A percentile compares a stretch with the other conserved stretches of the same genome.
phyloP scores from a whole-genome alignment of 2,329 filamentous ascomycete species.

The Monilinia aucupariae region DNA sequence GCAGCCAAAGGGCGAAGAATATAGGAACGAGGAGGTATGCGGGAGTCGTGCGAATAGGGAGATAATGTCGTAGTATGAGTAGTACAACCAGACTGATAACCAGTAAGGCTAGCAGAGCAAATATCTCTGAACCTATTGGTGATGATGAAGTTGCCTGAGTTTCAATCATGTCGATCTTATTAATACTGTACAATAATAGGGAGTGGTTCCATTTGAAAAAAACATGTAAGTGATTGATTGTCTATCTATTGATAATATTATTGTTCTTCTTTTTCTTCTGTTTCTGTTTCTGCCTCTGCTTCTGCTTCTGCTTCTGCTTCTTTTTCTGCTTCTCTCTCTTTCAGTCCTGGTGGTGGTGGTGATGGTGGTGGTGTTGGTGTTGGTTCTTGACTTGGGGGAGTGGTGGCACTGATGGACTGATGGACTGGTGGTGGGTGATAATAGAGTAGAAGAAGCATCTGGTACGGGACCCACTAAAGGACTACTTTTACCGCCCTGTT shows the following conservation, averaged over 20 bases:
- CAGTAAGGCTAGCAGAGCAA: conserved; percentile 67
- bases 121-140: conserved; percentile 73
- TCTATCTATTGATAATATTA: not conserved
- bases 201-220: conserved; percentile 6
- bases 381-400: too few relatives aligned
- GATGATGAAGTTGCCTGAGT: conserved; percentile 50
- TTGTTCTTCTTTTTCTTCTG: too few relatives aligned
- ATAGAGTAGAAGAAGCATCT: not conserved
- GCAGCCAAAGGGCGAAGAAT: conserved; percentile 91
- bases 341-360: not conserved
- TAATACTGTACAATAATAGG: not conserved
- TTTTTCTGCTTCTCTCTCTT: too few relatives aligned
- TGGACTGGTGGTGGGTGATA: too few relatives aligned
- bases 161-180: conserved; percentile 23
- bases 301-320: too few relatives aligned
- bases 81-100: conserved; percentile 72
- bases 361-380: too few relatives aligned
- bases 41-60: conserved; percentile 84
- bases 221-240: too few relatives aligned
- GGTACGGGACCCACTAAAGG: conserved; percentile 3
- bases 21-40: conserved; percentile 86
- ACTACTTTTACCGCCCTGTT: too few relatives aligned
- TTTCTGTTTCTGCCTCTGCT: too few relatives aligned
- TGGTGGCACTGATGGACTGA: too few relatives aligned
- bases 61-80: conserved; percentile 79